Conservation (phyloP, 495 filamentous ascomycete genomes). For the Penicillium salamii region DNA sequence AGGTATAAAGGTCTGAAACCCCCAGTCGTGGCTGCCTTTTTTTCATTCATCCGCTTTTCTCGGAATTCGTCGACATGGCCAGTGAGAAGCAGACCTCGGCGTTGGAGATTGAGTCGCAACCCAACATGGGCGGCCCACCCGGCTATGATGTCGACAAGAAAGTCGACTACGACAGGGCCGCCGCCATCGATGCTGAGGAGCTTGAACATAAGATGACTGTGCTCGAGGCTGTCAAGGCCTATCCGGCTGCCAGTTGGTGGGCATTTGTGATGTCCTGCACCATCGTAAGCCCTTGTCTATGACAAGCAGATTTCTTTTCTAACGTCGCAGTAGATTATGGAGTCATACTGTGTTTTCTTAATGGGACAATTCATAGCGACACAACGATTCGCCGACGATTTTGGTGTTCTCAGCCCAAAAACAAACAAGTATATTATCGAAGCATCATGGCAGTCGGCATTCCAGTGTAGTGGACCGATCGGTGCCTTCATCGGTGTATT, state of each 20-base stretch:
- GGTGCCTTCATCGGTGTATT: constrained; percentile 45
- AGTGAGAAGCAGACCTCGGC: constrained; percentile 36
- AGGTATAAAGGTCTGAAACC: constrained; percentile 32
- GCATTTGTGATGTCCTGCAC: constrained; percentile 52
- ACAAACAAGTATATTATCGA: constrained; percentile 23
- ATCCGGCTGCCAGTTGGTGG: constrained; percentile 48
- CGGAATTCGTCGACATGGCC: constrained; percentile 40
- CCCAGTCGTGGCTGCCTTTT: constrained; percentile 25
- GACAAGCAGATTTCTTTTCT: constrained; percentile 22
- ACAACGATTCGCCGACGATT: constrained; percentile 28
- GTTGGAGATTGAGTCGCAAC: constrained; percentile 38
- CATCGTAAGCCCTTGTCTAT: constrained; percentile 42
- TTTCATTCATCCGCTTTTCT: constrained; percentile 25
- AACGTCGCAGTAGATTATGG: constrained; percentile 41
- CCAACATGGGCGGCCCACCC: constrained; percentile 31
- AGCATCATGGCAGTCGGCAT: constrained; percentile 44
- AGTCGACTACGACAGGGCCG: constrained; percentile 43
- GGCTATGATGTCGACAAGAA: constrained; percentile 44
- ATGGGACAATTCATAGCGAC: constrained; percentile 46
- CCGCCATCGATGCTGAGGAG: constrained; percentile 45
- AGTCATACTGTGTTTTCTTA: constrained; percentile 46
- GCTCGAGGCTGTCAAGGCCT: constrained; percentile 44
- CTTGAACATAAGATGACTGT: constrained; percentile 47
- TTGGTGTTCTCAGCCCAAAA: constrained; percentile 26
- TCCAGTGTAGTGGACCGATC: constrained; percentile 39